Percentiles rank a stretch among this genome's conserved stretches.
phyloP scores from a whole-genome alignment of 2,329 filamentous ascomycete species.

The Didymosphaeria variabile region DNA sequence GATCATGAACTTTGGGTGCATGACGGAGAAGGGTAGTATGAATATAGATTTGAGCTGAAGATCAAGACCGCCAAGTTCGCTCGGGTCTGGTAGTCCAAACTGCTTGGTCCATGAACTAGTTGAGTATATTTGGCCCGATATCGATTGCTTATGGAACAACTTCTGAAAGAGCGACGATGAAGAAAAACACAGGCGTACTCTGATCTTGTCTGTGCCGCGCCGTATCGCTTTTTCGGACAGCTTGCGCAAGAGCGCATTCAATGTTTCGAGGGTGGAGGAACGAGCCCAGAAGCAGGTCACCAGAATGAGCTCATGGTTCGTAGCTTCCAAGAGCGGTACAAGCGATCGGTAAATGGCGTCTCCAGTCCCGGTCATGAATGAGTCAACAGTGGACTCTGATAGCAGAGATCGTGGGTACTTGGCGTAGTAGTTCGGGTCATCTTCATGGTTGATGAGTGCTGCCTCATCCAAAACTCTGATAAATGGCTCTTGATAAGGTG shows the following conservation, averaged over 20 bases:
- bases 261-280: slow-evolving; percentile 67
- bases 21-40: slow-evolving; percentile 81
- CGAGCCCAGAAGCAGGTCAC: slow-evolving; percentile 85
- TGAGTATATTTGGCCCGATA: slow-evolving; percentile 69
- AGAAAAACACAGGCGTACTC: slow-evolving; percentile 79
- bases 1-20: slow-evolving; percentile 86
- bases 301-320: slow-evolving; percentile 73
- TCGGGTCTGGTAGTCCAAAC: slow-evolving; percentile 70
- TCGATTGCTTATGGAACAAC: slow-evolving; percentile 73
- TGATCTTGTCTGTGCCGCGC: slow-evolving; percentile 55
- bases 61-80: slow-evolving; percentile 68
- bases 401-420: slow-evolving; percentile 44
- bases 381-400: slow-evolving; percentile 45
- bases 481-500: slow-evolving; percentile 38
- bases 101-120: slow-evolving; percentile 65
- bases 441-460: slow-evolving; percentile 29
- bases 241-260: slow-evolving; percentile 66
- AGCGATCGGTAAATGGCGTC: slow-evolving; percentile 57
- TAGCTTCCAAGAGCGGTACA: slow-evolving; percentile 67
- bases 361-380: slow-evolving; percentile 56
- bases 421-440: slow-evolving; percentile 54
- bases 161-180: slow-evolving; percentile 78
- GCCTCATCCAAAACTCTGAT: slow-evolving; percentile 38
- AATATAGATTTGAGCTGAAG: slow-evolving; percentile 80
- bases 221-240: slow-evolving; percentile 62